A percentile compares a stretch with the other conserved stretches of the same genome.
Evolutionary conservation across 2,329 filamentous ascomycete species (phyloP).

Genomic region (Alternaria angustiovoidea): DNA sequence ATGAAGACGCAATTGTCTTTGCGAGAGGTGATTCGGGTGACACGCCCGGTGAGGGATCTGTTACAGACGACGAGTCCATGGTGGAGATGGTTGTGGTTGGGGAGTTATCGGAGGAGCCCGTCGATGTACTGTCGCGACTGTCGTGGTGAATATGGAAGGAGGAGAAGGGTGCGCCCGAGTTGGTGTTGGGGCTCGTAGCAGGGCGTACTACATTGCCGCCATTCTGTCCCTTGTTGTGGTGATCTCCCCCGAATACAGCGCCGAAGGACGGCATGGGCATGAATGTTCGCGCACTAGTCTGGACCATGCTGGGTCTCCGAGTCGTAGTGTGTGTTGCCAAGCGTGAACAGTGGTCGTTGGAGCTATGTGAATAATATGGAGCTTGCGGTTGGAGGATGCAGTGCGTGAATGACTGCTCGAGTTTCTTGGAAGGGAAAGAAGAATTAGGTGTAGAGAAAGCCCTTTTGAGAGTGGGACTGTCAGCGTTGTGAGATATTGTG

Average conservation of each 20-base stretch:
- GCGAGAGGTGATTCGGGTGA: conserved; percentile 90
- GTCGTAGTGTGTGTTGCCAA: conserved; percentile 23
- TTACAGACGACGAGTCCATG: conserved; percentile 87
- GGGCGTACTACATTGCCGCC: conserved; percentile 44
- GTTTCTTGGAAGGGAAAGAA: conserved; percentile 42
- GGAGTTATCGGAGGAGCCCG: conserved; percentile 90
- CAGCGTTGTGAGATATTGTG: conserved; percentile 40
- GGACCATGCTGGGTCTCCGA: conserved; percentile 48
- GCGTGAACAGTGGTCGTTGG: conserved; percentile 28
- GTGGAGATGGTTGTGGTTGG: conserved; percentile 94
- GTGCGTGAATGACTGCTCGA: conserved; percentile 31
- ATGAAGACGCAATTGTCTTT: conserved; percentile 72
- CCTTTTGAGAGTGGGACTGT: conserved; percentile 48
- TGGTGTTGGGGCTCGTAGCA: conserved; percentile 46
- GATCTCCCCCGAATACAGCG: conserved; percentile 75
- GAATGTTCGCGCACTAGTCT: conserved; percentile 46
- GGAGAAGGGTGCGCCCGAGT: conserved; percentile 45
- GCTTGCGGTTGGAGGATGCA: conserved; percentile 10
- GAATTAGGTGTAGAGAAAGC: conserved; percentile 47
- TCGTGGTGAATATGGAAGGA: conserved; percentile 68
- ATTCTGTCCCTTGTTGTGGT: conserved; percentile 57
- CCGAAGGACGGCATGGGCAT: conserved; percentile 74
- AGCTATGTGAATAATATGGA: conserved; percentile 26
- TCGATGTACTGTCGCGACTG: conserved; percentile 80
- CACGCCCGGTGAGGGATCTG: conserved; percentile 86